phyloP scores from a whole-genome alignment of 2,329 filamentous ascomycete species.

The Botrytis hyacinthi region DNA sequence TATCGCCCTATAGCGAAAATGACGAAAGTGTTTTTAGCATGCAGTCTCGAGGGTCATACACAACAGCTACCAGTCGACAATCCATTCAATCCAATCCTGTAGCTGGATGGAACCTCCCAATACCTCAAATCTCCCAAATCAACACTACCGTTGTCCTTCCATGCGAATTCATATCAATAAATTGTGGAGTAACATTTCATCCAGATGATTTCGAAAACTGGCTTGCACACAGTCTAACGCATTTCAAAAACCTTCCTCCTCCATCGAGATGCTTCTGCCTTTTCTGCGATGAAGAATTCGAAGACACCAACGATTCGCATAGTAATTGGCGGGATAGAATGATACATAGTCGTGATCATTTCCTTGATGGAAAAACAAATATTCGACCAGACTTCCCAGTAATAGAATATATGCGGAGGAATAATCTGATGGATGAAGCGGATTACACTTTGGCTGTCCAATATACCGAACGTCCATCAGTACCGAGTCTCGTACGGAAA shows the following conservation, averaged over 20 bases:
- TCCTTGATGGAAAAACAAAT: conserved; percentile 28
- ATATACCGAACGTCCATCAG: conserved; percentile 29
- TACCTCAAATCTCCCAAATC: neutral
- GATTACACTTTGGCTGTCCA: conserved; percentile 22
- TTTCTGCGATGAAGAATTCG: conserved; percentile 46
- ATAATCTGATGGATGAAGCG: conserved; percentile 36
- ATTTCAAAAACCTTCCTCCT: conserved; percentile 41
- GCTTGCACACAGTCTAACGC: conserved; percentile 45
- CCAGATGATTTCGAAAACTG: conserved; percentile 44
- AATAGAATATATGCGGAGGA: conserved; percentile 41
- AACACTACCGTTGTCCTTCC: conserved; percentile 27
- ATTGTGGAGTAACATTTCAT: conserved; percentile 43
- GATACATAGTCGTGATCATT: conserved; percentile 50
- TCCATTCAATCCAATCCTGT: conserved; percentile 1
- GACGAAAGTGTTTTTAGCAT: conserved; percentile 13
- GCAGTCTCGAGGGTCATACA: conserved; percentile 2
- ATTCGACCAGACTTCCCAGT: conserved; percentile 44
- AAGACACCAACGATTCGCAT: conserved; percentile 18
- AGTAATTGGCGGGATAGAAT: conserved; percentile 43
- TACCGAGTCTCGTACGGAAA: conserved; percentile 20
- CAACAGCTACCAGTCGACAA: conserved; percentile 5
- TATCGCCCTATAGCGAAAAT: neutral
- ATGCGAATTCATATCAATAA: conserved; percentile 31
- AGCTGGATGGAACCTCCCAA: conserved; percentile 3
- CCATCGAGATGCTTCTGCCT: conserved; percentile 46